Evolutionary conservation across 2,329 filamentous ascomycete species (phyloP).

Genomic region (Coleophoma eucalyptorum): DNA sequence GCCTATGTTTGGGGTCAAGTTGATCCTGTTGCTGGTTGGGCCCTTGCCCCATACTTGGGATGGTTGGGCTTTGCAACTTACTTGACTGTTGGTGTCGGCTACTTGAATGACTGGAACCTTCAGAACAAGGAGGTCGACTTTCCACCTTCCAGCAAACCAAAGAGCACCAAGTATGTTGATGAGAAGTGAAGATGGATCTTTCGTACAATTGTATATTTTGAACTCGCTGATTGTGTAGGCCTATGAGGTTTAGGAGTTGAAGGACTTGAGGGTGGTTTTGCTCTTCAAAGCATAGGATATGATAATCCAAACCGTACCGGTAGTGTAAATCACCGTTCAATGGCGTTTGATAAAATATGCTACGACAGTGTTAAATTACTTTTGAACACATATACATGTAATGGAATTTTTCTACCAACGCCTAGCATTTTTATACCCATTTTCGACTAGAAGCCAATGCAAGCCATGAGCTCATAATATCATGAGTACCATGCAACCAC

Average conservation of each 20-base stretch:
- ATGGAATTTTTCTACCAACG: too few relatives aligned
- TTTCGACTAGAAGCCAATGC: too few relatives aligned
- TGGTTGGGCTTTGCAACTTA: conserved; percentile 91
- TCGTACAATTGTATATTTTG: too few relatives aligned
- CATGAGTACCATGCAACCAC: too few relatives aligned
- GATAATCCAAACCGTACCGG: not conserved
- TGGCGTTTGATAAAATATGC: too few relatives aligned
- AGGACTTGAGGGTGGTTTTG: not conserved
- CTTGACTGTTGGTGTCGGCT: conserved; percentile 65
- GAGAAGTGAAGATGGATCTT: conserved; percentile 17
- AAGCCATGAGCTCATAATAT: too few relatives aligned
- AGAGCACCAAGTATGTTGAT: conserved; percentile 25
- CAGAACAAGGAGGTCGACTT: conserved; percentile 24
- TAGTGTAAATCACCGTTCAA: too few relatives aligned
- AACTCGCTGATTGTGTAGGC: not conserved
- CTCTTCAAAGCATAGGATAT: not conserved
- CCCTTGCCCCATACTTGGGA: conserved; percentile 74
- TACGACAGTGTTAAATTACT: too few relatives aligned
- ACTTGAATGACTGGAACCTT: conserved; percentile 67
- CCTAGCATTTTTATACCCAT: too few relatives aligned
- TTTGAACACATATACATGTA: too few relatives aligned
- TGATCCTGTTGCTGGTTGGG: conserved; percentile 69
- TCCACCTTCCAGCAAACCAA: conserved; percentile 14
- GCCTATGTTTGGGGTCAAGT: conserved; percentile 73
- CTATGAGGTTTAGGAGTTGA: conserved; percentile 1